Base-by-base conservation (phyloP, 202 grass and related monocot species). In the Alloteropsis angusta region DNA sequence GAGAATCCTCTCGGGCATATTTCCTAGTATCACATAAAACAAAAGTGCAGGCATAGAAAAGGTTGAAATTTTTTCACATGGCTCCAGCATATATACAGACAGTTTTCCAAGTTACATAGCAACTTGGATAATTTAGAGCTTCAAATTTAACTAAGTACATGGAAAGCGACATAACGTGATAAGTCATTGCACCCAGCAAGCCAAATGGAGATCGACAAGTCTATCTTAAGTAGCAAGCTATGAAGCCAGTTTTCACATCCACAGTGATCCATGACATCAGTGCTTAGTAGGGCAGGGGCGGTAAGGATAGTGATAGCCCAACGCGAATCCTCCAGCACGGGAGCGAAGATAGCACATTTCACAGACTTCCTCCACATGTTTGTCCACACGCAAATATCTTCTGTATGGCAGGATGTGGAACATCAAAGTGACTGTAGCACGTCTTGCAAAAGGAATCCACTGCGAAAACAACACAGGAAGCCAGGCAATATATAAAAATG, bases 381-480 rank as follows among this genome's bases (percentile, higher is more conserved):
- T 9, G 72, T 42, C 54, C 72, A 60, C 53, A 75, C 2, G 37
- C 22, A 43, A 30, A 9, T 74, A 11, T 6, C 55, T 22, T 16
- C 14, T 58, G 23, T 58, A 5, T 15, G 55, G 23, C 23, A 58
- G 13, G 54, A 22, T 42, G 35, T 53, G 54, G 22, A 41, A 58
- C 55, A 58, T 74, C 71, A 74, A 5, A 74, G 50, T n/a, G 36
- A 9, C 19, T 8, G 35, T 18, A 17, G 52, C 71, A 74, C 19
- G 71, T 74, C 71, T 74, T 58, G 49, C 71, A 74, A 74, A 43
- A 26, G 35, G 35, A 57, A 10, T 58, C 71, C 12, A 25, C 71
- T 74, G 36, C 50, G 58, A 14, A 58, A 58, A 28, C 55, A 58
- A 28, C 55, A 58, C 23, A 28, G 55, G 23, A 58, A 28, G 23